phyloP scores from a whole-genome alignment of 345 rosid species.

The Populus davidiana region DNA sequence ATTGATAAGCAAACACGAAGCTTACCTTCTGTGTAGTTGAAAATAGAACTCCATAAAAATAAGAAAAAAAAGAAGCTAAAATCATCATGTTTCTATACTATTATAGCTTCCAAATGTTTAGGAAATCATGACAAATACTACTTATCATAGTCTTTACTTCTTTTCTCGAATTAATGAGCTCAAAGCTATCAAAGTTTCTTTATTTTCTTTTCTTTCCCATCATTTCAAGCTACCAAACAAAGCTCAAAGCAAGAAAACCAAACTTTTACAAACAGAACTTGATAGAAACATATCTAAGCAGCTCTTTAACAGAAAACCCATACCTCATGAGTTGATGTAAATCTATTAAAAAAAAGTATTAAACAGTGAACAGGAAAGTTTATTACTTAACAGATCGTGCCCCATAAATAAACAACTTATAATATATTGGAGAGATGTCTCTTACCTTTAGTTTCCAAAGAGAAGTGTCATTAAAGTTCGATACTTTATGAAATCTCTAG shows the following conservation, averaged over 20 bases:
- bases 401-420: not conserved
- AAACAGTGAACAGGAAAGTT: not conserved
- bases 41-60: not conserved
- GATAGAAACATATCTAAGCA: not conserved
- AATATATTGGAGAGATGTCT: not conserved
- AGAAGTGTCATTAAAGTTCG: conserved; percentile 8
- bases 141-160: not conserved
- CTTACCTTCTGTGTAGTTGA: not conserved
- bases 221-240: conserved; percentile 3
- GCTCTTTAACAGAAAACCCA: not conserved
- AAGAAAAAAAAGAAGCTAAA: not conserved
- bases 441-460: conserved; percentile 17
- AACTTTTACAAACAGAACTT: not conserved
- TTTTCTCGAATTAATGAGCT: not conserved
- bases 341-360: not conserved
- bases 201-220: not conserved
- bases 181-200: not conserved
- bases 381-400: not conserved
- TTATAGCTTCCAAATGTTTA: not conserved
- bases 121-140: not conserved
- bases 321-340: not conserved
- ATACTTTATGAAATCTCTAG: not conserved
- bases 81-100: not conserved
- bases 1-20: not conserved
- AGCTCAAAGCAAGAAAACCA: not conserved